These are phyloP conservation scores for Venturiaceae sp. DNA, from an alignment of 2,329 filamentous ascomycete genomes.

Conservation along the genomic window DNA sequence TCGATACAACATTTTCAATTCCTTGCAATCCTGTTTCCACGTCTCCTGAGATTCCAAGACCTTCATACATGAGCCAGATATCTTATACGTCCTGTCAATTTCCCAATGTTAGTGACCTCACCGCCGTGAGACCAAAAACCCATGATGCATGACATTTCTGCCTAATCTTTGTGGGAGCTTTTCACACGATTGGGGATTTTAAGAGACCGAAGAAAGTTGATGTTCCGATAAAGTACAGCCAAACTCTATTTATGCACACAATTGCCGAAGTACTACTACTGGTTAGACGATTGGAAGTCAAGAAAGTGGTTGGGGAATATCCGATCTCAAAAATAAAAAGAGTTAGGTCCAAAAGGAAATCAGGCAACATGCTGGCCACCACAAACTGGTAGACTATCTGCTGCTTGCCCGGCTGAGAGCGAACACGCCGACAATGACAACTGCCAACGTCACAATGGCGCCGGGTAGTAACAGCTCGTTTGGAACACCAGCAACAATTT, in stretches of 20 bases:
- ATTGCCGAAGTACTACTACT: not conserved
- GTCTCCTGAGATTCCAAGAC: too few relatives aligned
- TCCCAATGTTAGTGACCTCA: too few relatives aligned
- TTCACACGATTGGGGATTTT: too few relatives aligned
- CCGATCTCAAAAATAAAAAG: not conserved
- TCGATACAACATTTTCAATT: too few relatives aligned
- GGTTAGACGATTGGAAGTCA: not conserved
- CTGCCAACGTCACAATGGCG: constrained; percentile 88
- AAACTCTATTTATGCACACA: not conserved
- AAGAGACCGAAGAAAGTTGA: too few relatives aligned
- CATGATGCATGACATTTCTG: too few relatives aligned
- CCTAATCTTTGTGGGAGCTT: too few relatives aligned
- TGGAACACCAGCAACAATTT: constrained; percentile 81
- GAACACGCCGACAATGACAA: constrained; percentile 91
- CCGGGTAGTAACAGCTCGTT: constrained; percentile 91
- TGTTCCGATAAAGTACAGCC: not conserved
- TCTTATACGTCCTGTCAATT: too few relatives aligned
- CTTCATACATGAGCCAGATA: too few relatives aligned
- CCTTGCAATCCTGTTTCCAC: too few relatives aligned
- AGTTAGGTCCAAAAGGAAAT: not conserved
- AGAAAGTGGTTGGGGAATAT: not conserved
- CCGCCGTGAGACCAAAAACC: too few relatives aligned
- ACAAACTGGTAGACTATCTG: constrained; percentile 15
- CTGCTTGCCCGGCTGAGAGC: constrained; percentile 60
- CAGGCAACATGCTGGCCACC: not conserved